Percentiles rank a stretch among this genome's conserved stretches.
These are phyloP conservation scores for Ceratocystis alfenasii DNA, from an alignment of 2,329 filamentous ascomycete species.

Conservation along the genomic window DNA sequence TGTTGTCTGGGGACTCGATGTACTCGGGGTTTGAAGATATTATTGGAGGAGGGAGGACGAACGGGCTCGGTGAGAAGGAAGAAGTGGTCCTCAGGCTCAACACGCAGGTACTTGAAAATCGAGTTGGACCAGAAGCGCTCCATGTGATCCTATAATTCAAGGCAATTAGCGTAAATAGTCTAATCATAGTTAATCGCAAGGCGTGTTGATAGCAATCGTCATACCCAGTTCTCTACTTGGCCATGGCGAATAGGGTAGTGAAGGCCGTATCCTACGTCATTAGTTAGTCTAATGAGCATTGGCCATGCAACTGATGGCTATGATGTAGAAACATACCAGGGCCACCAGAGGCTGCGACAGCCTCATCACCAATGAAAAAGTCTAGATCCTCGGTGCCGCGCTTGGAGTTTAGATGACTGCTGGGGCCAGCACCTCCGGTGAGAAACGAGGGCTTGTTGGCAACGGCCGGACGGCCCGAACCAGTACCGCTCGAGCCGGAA, in stretches of 20 bases:
- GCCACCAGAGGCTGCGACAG: slow-evolving; percentile 67
- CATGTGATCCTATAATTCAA: slow-evolving; percentile 70
- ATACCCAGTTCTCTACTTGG: slow-evolving; percentile 96
- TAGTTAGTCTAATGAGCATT: slow-evolving; percentile 20
- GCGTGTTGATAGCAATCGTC: slow-evolving; percentile 25
- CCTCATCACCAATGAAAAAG: slow-evolving; percentile 98
- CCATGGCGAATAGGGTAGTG: slow-evolving; percentile 97
- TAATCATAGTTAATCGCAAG: slow-evolving; percentile 24
- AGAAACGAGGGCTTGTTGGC: slow-evolving; percentile 93
- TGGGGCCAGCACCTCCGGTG: slow-evolving; percentile 73
- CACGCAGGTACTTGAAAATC: slow-evolving; percentile 97
- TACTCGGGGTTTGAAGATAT: slow-evolving; percentile 15
- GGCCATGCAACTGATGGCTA: slow-evolving; percentile 2
- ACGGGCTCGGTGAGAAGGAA: slow-evolving; percentile 96
- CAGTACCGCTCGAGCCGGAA: slow-evolving; percentile 59
- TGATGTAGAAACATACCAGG: slow-evolving; percentile 48
- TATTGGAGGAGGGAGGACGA: slow-evolving; percentile 33
- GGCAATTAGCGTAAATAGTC: slow-evolving; percentile 6
- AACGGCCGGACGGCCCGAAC: slow-evolving; percentile 78
- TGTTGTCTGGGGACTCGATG: not conserved
- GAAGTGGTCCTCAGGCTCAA: slow-evolving; percentile 97
- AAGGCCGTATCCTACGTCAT: slow-evolving; percentile 66
- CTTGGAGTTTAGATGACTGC: slow-evolving; percentile 77
- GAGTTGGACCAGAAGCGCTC: slow-evolving; percentile 99
- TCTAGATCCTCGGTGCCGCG: slow-evolving; percentile 94